phyloP scores from a whole-genome alignment of 345 rosid genomes.

The Streptanthus diversifolius region DNA sequence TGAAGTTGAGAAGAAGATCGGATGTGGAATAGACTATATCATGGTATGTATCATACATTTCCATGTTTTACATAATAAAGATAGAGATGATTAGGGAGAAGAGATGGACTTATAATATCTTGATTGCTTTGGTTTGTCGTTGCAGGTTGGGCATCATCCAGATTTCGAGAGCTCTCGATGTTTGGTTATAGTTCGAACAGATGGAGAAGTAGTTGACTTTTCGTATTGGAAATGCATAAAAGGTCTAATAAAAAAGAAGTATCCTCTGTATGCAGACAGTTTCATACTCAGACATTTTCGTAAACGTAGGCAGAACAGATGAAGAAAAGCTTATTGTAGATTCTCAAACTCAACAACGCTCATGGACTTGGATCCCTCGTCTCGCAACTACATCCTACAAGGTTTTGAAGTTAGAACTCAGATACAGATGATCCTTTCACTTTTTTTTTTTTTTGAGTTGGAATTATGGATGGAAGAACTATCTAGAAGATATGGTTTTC shows the following conservation, averaged over 20 bases:
- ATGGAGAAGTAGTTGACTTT: constrained; percentile 73
- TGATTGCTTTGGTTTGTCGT: neutral
- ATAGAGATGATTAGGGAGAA: neutral
- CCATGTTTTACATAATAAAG: neutral
- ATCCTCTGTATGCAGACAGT: constrained; percentile 84
- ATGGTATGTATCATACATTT: constrained; percentile 50
- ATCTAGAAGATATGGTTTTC: constrained; percentile 10
- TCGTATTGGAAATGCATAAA: constrained; percentile 98
- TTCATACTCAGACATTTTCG: constrained; percentile 88
- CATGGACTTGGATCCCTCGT: constrained; percentile 7
- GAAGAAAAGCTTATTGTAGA: constrained; percentile 34
- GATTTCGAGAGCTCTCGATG: constrained; percentile 76
- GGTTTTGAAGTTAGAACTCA: constrained; percentile 28
- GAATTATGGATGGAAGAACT: constrained; percentile 12
- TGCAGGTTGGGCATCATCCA: constrained; percentile 83
- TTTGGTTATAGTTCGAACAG: constrained; percentile 77
- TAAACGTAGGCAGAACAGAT: constrained; percentile 46
- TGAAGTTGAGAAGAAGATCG: constrained; percentile 67
- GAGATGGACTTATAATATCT: neutral
- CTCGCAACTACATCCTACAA: constrained; percentile 4
- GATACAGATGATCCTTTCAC: constrained; percentile 10
- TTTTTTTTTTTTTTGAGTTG: constrained; percentile 17
- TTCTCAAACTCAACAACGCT: constrained; percentile 10
- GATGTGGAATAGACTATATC: constrained; percentile 78
- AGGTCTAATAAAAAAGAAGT: constrained; percentile 84